Evolutionary conservation across 2,329 filamentous ascomycete species (phyloP).

Genomic region (Beauveria asiatica): DNA sequence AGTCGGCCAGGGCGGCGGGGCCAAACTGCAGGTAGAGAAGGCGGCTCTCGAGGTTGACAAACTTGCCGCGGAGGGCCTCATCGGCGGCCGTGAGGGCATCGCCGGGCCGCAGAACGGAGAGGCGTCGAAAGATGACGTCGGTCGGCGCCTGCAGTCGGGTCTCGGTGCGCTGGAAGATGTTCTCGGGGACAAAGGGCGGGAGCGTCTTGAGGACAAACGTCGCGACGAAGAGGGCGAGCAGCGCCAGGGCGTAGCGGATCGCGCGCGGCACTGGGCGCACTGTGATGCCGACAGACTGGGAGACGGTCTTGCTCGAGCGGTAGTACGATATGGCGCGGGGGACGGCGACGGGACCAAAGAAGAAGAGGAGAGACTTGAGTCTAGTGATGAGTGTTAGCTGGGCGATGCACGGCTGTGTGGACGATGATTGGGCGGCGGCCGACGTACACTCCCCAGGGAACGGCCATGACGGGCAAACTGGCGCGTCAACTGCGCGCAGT

Average conservation of each 20-base stretch:
- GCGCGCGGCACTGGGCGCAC: slow-evolving; percentile 46
- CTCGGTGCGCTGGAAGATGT: slow-evolving; percentile 69
- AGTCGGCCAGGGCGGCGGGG: slow-evolving; percentile 62
- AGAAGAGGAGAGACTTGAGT: slow-evolving; percentile 47
- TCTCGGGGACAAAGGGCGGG: slow-evolving; percentile 62
- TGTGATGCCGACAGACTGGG: slow-evolving; percentile 32
- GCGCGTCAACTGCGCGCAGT: neutral
- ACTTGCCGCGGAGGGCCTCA: slow-evolving; percentile 54
- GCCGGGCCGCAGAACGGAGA: slow-evolving; percentile 47
- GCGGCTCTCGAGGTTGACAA: slow-evolving; percentile 63
- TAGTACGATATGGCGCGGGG: slow-evolving; percentile 59
- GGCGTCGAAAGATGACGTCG: slow-evolving; percentile 73
- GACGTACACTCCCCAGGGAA: slow-evolving; percentile 14
- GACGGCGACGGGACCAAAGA: slow-evolving; percentile 64
- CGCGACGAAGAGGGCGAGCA: slow-evolving; percentile 45
- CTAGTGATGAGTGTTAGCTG: slow-evolving; percentile 21
- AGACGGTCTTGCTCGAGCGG: slow-evolving; percentile 42
- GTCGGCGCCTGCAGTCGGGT: slow-evolving; percentile 80
- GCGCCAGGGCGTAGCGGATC: slow-evolving; percentile 48
- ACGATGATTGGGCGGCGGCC: neutral
- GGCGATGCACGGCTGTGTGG: neutral
- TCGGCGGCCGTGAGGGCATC: slow-evolving; percentile 48
- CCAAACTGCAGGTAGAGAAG: slow-evolving; percentile 81
- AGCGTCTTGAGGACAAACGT: slow-evolving; percentile 51
- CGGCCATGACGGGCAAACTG: slow-evolving; percentile 8